phyloP scores from a whole-genome alignment of 768 basidiomycete genomes.

The Lentinula sp. region DNA sequence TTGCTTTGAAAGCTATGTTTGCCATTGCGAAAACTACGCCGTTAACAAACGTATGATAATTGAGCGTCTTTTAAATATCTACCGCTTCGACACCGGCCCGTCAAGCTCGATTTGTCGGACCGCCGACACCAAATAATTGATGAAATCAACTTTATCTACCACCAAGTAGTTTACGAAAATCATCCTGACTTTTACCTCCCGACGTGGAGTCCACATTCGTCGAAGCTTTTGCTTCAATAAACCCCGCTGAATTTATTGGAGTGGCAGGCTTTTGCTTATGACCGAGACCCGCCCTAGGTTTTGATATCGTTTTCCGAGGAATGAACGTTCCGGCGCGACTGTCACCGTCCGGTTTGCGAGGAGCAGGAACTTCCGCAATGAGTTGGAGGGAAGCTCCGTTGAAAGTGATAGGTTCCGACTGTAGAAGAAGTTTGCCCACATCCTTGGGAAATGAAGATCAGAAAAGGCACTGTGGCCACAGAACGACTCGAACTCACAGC shows the following conservation, averaged over 20 bases:
- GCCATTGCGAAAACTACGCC: not conserved
- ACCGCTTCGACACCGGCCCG: not conserved
- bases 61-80: not conserved
- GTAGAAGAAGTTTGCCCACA: slow-evolving; percentile 72
- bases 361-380: slow-evolving; percentile 36
- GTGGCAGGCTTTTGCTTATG: slow-evolving; percentile 37
- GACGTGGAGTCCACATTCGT: not conserved
- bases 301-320: slow-evolving; percentile 58
- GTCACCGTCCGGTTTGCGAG: slow-evolving; percentile 17
- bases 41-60: no score
- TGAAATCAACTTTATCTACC: not conserved
- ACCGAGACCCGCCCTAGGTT: slow-evolving; percentile 69
- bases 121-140: not conserved
- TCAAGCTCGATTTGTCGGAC: not conserved
- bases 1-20: slow-evolving; percentile 19
- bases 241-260: not conserved
- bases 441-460: slow-evolving; percentile 44
- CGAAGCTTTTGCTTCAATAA: not conserved
- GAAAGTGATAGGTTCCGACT: slow-evolving; percentile 66
- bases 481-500: slow-evolving; percentile 39
- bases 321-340: slow-evolving; percentile 53
- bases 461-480: not conserved
- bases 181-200: slow-evolving; percentile 2
- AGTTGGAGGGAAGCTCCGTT: slow-evolving; percentile 56
- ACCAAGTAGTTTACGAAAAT: slow-evolving; percentile 6